These are phyloP conservation scores for Paramecium primaurelia DNA, from an alignment of 73 alveolate genomes.

Conservation along the genomic window DNA sequence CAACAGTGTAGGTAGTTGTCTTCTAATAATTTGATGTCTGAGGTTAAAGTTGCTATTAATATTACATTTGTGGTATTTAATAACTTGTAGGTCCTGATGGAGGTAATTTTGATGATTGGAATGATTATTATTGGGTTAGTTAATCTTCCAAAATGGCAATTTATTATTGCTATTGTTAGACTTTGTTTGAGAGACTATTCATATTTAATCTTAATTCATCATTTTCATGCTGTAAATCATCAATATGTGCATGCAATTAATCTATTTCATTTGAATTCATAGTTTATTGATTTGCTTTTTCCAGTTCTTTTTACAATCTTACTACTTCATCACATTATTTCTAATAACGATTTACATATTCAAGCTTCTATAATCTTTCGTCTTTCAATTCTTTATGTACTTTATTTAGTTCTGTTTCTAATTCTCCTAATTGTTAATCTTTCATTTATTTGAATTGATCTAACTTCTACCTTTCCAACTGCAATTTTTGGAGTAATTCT, in stretches of 20 bases:
- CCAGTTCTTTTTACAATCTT: not conserved
- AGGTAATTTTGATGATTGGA: not conserved
- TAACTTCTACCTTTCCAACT: not conserved
- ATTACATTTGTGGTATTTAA: not conserved
- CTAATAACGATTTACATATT: not conserved
- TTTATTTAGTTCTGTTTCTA: not conserved
- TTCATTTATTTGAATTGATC: not conserved
- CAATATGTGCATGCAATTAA: not conserved
- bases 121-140: not conserved
- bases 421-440: not conserved
- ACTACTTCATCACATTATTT: constrained; percentile 4
- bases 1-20: not conserved
- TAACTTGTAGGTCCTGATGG: not conserved
- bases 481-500: not conserved
- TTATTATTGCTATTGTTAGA: not conserved
- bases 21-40: not conserved
- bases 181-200: not conserved
- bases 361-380: not conserved
- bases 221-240: not conserved
- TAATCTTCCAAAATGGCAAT: not conserved
- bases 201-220: not conserved
- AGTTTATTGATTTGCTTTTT: not conserved
- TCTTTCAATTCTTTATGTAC: not conserved
- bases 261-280: not conserved
- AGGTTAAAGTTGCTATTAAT: not conserved